A percentile compares a stretch with the other conserved stretches of the same genome.
phyloP scores from a whole-genome alignment of 2,329 filamentous ascomycete species.

The Clarireedia monteithiana region DNA sequence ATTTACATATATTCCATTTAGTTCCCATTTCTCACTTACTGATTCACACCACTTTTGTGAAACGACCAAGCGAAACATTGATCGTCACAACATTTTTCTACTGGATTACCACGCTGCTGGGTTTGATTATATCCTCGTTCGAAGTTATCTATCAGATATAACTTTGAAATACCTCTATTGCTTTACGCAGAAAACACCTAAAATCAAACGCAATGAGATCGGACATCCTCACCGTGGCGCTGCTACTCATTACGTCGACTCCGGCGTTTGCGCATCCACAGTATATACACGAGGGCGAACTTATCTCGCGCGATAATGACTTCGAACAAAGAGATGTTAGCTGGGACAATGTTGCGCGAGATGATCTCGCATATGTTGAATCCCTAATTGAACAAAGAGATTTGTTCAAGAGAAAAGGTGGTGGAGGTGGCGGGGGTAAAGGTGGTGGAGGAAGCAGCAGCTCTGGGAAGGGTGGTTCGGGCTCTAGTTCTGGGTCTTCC shows the following conservation, averaged over 20 bases:
- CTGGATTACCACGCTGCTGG: no score
- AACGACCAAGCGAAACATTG: no score
- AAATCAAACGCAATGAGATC: constrained; percentile 15
- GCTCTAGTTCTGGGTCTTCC: constrained; percentile 14
- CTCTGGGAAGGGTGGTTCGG: constrained; percentile 2
- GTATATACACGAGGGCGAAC: constrained; percentile 12
- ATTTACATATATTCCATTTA: no score
- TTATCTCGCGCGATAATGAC: constrained; percentile 14
- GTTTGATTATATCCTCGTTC: no score
- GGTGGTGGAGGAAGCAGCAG: constrained; percentile 40
- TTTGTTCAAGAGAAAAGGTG: constrained; percentile 53
- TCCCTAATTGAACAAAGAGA: constrained; percentile 26
- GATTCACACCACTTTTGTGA: no score
- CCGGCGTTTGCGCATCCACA: constrained; percentile 19
- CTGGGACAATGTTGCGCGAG: neutral
- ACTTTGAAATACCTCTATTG: no score
- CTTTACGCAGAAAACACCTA: no score
- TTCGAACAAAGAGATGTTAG: neutral
- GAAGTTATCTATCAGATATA: no score
- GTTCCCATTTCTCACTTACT: no score
- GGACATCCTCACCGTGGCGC: constrained; percentile 11
- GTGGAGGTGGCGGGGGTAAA: constrained; percentile 49
- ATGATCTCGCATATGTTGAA: neutral
- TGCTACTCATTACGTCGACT: constrained; percentile 14
- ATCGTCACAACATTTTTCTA: no score